Percentiles rank a stretch among this genome's conserved stretches.
Evolutionary conservation across 2,329 filamentous ascomycete species (phyloP).

Genomic region (Fusarium sp.): DNA sequence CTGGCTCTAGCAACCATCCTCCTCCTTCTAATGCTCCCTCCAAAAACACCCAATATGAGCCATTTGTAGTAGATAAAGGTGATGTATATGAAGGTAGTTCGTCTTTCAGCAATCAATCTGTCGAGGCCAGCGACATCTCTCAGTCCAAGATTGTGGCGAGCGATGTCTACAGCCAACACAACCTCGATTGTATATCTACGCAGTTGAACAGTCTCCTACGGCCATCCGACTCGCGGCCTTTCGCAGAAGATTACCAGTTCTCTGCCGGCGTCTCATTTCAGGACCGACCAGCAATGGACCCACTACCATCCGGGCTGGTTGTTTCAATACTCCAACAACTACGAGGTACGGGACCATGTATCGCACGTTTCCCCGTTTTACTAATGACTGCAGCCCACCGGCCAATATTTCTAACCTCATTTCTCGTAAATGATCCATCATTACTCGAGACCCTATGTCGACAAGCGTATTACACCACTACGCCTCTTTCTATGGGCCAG

Average conservation of each 20-base stretch:
- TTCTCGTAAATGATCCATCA: slow-evolving; percentile 11
- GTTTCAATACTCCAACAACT: slow-evolving; percentile 1
- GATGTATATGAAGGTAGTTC: slow-evolving; percentile 5
- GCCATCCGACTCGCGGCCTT: neutral
- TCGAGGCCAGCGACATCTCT: slow-evolving; percentile 4
- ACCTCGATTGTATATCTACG: neutral
- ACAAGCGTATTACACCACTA: slow-evolving; percentile 7
- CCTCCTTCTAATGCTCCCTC: neutral
- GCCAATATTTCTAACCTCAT: slow-evolving; percentile 11
- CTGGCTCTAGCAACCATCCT: neutral
- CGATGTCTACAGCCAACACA: slow-evolving; percentile 3
- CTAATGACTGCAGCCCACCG: slow-evolving; percentile 1
- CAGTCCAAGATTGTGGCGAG: slow-evolving; percentile 5
- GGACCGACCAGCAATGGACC: slow-evolving; percentile 4
- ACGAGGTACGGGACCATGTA: neutral
- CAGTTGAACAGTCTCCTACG: slow-evolving; percentile 1
- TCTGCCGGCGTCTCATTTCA: neutral
- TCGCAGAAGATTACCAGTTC: slow-evolving; percentile 6
- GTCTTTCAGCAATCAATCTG: slow-evolving; percentile 6
- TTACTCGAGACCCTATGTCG: slow-evolving; percentile 8
- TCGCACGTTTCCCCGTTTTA: neutral
- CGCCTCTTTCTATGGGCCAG: slow-evolving; percentile 4
- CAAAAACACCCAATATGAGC: neutral
- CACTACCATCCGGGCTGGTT: neutral
- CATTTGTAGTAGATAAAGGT: neutral